phyloP scores from a whole-genome alignment of 1,284 basidiomycete genomes.

The Ustilago shanxiensis region DNA sequence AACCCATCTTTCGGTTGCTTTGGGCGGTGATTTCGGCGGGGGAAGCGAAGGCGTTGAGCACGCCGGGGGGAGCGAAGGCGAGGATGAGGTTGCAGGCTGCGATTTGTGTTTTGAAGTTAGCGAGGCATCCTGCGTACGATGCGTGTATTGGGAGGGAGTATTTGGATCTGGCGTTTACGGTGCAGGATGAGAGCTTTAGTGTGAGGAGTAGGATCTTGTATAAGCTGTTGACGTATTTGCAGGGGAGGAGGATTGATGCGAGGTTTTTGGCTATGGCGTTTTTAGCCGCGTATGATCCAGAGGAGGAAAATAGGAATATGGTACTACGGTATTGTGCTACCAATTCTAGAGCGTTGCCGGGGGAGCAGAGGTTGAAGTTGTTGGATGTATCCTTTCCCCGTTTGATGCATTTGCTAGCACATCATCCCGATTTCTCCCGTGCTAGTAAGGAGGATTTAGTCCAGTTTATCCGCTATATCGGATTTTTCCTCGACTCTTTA shows the following conservation, averaged over 20 bases:
- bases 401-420: constrained; percentile 86
- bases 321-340: constrained; percentile 48
- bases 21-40: constrained; percentile 51
- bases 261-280: constrained; percentile 88
- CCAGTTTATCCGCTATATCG: constrained; percentile 76
- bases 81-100: constrained; percentile 84
- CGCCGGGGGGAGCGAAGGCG: constrained; percentile 54
- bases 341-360: constrained; percentile 18
- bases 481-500: constrained; percentile 86
- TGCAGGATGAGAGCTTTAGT: constrained; percentile 88
- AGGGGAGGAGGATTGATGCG: constrained; percentile 76
- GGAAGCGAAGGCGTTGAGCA: constrained; percentile 53
- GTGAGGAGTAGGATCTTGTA: constrained; percentile 84
- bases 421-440: constrained; percentile 90
- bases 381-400: constrained; percentile 87
- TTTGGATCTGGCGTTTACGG: constrained; percentile 78
- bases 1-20: constrained; percentile 60
- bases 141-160: constrained; percentile 77
- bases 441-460: constrained; percentile 80
- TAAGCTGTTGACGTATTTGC: constrained; percentile 79
- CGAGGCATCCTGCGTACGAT: constrained; percentile 77
- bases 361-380: constrained; percentile 38
- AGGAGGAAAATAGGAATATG: constrained; percentile 71
- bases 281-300: constrained; percentile 90
- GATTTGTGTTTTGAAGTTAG: constrained; percentile 83